These are phyloP conservation scores for Paramarasmius palmivorus DNA, from an alignment of 1,284 basidiomycete genomes.

Conservation along the genomic window DNA sequence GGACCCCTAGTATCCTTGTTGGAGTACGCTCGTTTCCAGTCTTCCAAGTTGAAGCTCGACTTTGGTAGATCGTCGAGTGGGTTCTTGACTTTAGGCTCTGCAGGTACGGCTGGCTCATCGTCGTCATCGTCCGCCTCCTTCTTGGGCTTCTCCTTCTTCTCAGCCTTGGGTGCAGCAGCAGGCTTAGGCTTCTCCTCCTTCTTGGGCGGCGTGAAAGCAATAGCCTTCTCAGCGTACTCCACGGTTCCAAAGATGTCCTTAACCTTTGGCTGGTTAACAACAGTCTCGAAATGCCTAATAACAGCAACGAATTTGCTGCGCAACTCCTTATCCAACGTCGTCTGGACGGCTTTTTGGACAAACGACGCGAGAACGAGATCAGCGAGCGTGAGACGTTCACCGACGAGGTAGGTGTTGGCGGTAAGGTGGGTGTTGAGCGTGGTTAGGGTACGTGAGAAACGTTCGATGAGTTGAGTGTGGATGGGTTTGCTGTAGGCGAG, in stretches of 20 bases:
- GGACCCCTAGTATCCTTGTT: conserved; percentile 92
- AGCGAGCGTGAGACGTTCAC: conserved; percentile 92
- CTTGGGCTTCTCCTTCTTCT: conserved; percentile 63
- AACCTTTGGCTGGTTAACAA: conserved; percentile 81
- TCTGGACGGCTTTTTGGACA: conserved; percentile 49
- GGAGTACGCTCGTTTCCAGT: conserved; percentile 98
- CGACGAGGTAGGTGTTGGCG: conserved; percentile 87
- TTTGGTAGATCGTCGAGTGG: conserved; percentile 92
- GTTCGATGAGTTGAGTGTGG: conserved; percentile 54
- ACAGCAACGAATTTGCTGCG: conserved; percentile 77
- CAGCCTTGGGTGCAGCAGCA: conserved; percentile 51
- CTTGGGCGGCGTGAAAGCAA: conserved; percentile 75
- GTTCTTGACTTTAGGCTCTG: conserved; percentile 79
- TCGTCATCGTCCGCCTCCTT: conserved; percentile 66
- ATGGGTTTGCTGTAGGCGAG: conserved; percentile 68
- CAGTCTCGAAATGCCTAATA: conserved; percentile 82
- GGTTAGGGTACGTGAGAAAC: conserved; percentile 54
- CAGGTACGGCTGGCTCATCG: conserved; percentile 38
- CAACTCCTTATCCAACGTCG: conserved; percentile 63
- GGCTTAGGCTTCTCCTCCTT: conserved; percentile 55
- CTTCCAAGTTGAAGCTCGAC: conserved; percentile 92
- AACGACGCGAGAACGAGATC: too few species aligned
- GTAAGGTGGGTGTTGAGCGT: conserved; percentile 78
- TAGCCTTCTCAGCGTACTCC: conserved; percentile 70
- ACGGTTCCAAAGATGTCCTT: conserved; percentile 65